These are phyloP conservation scores for Malus orientalis DNA, from an alignment of 306 rosid species.

Conservation along the genomic window DNA sequence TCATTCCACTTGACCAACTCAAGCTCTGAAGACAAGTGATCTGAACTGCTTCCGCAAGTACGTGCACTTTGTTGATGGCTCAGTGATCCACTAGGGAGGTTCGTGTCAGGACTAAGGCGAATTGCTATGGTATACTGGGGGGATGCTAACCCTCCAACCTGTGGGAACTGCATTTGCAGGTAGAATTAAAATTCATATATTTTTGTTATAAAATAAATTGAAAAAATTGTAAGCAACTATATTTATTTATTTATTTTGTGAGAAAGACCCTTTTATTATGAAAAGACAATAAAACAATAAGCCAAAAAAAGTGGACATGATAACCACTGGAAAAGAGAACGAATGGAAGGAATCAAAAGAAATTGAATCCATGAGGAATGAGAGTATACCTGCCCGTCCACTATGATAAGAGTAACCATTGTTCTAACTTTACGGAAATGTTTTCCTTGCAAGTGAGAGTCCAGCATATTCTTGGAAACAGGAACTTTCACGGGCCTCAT, in stretches of 20 bases:
- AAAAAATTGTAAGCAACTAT: neutral
- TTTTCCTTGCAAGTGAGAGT: constrained; percentile 71
- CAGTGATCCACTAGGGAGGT: constrained; percentile 30
- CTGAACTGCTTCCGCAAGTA: constrained; percentile 68
- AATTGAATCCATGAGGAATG: neutral
- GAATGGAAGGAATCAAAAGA: neutral
- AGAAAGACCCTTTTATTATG: neutral
- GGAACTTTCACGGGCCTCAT: constrained; percentile 88
- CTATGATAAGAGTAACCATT: constrained; percentile 65
- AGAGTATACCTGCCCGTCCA: constrained; percentile 67
- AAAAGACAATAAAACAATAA: neutral
- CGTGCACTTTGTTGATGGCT: constrained; percentile 82
- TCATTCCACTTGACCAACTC: constrained; percentile 87
- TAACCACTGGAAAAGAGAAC: neutral
- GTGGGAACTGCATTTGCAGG: constrained; percentile 59
- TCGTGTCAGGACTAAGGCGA: constrained; percentile 57
- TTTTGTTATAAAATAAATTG: neutral
- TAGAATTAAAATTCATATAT: neutral
- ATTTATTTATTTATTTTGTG: no score
- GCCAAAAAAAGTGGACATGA: neutral
- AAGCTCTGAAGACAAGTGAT: constrained; percentile 43
- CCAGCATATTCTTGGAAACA: constrained; percentile 82
- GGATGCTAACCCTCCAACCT: constrained; percentile 47
- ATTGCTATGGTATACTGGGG: constrained; percentile 67
- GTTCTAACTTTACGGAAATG: constrained; percentile 46